Evolutionary conservation across 192 early-diverging fungal genomes (phyloP).

Genomic region (Diversispora epigaea): DNA sequence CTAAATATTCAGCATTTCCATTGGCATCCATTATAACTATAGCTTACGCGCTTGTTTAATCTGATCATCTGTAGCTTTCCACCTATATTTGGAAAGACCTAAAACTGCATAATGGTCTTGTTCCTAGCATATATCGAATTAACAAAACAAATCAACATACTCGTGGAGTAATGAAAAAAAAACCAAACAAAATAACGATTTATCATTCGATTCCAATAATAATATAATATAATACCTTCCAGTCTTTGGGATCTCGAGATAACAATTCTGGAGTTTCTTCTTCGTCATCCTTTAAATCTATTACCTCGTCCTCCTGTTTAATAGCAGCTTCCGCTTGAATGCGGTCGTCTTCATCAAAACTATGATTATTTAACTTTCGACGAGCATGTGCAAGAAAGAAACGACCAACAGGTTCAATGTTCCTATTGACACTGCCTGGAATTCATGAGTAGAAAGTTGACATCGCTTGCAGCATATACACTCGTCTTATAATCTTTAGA

Average conservation of each 20-base stretch:
- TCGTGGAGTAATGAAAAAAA: not conserved
- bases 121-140: constrained; percentile 23
- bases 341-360: constrained; percentile 62
- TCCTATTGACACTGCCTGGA: not conserved
- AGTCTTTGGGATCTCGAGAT: constrained; percentile 83
- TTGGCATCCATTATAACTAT: not conserved
- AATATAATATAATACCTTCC: constrained; percentile 70
- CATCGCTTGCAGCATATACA: not conserved
- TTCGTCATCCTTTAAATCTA: constrained; percentile 47
- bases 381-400: constrained; percentile 62
- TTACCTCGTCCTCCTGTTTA: constrained; percentile 35
- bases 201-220: not conserved
- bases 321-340: constrained; percentile 48
- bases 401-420: constrained; percentile 56
- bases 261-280: constrained; percentile 75
- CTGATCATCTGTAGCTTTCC: constrained; percentile 87
- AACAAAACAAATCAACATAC: not conserved
- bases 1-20: not conserved
- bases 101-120: constrained; percentile 98
- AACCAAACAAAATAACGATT: not conserved
- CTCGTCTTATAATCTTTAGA: not conserved
- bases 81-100: constrained; percentile 87
- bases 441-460: not conserved
- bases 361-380: constrained; percentile 58
- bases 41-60: constrained; percentile 72